Conservation (phyloP, 1,284 basidiomycete species). For the Boletellus dicymbophilus region DNA sequence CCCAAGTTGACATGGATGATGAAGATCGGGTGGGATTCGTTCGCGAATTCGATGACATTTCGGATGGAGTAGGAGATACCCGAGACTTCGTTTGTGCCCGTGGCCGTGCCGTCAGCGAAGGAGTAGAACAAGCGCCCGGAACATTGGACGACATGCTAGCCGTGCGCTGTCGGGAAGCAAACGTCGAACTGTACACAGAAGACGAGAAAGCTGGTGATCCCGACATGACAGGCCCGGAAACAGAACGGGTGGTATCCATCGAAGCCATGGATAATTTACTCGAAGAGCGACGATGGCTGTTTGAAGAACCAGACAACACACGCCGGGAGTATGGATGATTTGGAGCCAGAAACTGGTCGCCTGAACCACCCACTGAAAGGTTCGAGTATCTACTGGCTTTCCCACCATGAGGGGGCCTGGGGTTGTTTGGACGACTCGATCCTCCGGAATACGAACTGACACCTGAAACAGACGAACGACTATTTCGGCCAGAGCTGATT, state of each 20-base stretch:
- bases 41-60: conserved; percentile 44
- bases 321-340: conserved; percentile 45
- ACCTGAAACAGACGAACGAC: conserved; percentile 45
- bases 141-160: conserved; percentile 54
- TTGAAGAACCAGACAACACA: conserved; percentile 47
- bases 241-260: conserved; percentile 29
- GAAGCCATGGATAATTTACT: conserved; percentile 32
- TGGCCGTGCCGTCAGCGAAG: conserved; percentile 39
- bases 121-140: conserved; percentile 36
- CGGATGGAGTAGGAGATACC: conserved; percentile 62
- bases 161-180: conserved; percentile 79
- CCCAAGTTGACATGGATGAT: conserved; percentile 60
- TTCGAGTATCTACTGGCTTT: conserved; percentile 46
- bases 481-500: conserved; percentile 57
- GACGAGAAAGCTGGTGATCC: conserved; percentile 32
- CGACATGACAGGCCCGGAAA: conserved; percentile 37
- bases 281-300: conserved; percentile 37
- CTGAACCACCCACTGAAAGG: conserved; percentile 45
- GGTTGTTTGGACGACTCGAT: conserved; percentile 25
- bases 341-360: conserved; percentile 51
- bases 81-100: conserved; percentile 47
- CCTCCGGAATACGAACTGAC: conserved; percentile 26
- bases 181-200: conserved; percentile 62
- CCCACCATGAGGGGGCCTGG: conserved; percentile 35
- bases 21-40: conserved; percentile 42